These are phyloP conservation scores for Boletus tylopilopsis DNA, from an alignment of 768 basidiomycete species.

Conservation along the genomic window DNA sequence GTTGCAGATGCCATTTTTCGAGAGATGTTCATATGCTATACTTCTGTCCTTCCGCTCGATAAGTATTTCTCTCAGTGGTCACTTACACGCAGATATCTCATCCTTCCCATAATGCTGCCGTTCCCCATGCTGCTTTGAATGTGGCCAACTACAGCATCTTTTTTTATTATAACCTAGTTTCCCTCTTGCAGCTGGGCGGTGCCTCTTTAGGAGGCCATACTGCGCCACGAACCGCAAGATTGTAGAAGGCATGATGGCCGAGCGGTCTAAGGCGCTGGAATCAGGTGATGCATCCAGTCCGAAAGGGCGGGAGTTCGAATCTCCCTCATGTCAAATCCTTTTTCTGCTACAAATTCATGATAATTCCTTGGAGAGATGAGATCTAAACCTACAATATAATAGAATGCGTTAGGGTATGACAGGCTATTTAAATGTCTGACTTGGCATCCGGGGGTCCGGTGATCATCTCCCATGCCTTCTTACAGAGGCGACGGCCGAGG, in stretches of 20 bases:
- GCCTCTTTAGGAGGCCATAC: not conserved
- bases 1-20: too few species aligned
- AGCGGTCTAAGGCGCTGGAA: conserved; percentile 61
- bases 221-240: not conserved
- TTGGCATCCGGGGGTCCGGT: conserved; percentile 29
- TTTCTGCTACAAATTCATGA: not conserved
- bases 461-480: conserved; percentile 38
- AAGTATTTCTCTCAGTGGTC: too few species aligned
- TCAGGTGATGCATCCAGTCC: conserved; percentile 36
- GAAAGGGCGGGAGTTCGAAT: conserved; percentile 35
- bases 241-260: conserved; percentile 44
- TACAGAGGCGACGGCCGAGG: conserved; percentile 38
- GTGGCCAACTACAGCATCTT: too few species aligned
- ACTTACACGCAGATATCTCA: too few species aligned
- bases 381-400: conserved; percentile 8
- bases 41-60: too few species aligned
- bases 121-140: too few species aligned
- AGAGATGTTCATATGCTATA: too few species aligned
- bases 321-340: conserved; percentile 30
- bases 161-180: too few species aligned
- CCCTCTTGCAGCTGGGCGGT: too few species aligned
- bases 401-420: conserved; percentile 22
- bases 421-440: conserved; percentile 19
- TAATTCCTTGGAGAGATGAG: not conserved
- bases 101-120: too few species aligned